These are phyloP conservation scores for Tetradesmus obliquus DNA, from an alignment of 139 green algal genomes.

Conservation along the genomic window DNA sequence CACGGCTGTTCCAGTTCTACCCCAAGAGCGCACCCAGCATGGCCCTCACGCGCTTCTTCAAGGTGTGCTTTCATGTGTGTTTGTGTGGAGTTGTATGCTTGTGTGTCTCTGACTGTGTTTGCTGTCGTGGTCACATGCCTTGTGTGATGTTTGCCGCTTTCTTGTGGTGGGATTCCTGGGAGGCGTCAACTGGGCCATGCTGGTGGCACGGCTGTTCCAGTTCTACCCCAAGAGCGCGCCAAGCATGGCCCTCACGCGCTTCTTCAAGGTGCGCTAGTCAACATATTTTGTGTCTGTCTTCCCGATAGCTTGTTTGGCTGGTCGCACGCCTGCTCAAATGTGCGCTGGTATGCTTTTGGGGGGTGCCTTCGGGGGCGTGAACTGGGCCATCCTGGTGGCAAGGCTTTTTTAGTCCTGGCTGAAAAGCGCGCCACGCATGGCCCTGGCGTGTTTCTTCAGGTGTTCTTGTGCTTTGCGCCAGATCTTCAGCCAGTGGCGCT, in stretches of 20 bases:
- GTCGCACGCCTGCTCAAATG: not conserved
- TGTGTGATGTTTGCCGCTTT: no score
- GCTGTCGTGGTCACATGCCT: no score
- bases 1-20: conserved; percentile 93
- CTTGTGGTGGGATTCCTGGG: no score
- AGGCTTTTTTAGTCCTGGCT: conserved; percentile 95
- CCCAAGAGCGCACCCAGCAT: conserved; percentile 75
- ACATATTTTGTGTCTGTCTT: no score
- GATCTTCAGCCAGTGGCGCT: conserved; percentile 82
- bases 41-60: conserved; percentile 88
- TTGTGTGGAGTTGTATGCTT: no score
- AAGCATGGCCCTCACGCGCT: conserved; percentile 75
- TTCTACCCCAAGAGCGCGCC: conserved; percentile 86
- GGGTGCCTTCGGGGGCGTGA: conserved; percentile 96
- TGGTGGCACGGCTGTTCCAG: conserved; percentile 93
- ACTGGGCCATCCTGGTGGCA: conserved; percentile 96
- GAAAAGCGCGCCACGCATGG: conserved; percentile 65
- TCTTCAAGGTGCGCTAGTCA: conserved; percentile 83
- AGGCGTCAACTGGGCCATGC: conserved; percentile 97
- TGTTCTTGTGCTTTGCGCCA: conserved; percentile 20
- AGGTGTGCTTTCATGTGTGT: no score
- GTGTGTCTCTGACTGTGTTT: no score
- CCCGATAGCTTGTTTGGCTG: not conserved
- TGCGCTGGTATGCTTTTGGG: conserved; percentile 45
- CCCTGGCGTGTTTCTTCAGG: conserved; percentile 88